Evolutionary conservation across 176 grass and related monocot genomes (phyloP), one percentile per base, ranked within the genome.

Genomic region (Themeda triandra): DNA sequence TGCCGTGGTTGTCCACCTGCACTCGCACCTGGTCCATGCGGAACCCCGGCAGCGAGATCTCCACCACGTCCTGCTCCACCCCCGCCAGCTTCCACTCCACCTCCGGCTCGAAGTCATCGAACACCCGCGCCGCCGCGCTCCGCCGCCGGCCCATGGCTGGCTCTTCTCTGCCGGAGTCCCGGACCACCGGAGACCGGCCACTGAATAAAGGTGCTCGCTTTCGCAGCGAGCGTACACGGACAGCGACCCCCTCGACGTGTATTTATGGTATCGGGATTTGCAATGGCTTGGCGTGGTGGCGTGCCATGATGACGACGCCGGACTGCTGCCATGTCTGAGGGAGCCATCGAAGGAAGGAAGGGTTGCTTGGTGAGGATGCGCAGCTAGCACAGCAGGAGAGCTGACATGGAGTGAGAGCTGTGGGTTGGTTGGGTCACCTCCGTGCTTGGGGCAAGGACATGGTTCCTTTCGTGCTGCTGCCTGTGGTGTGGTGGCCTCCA

Each of bases 11-110:
- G 56, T 85, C 69, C 13, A 94, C 73, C 79, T 87, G 92, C 54
- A 92, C 89, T 1, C 71, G 40, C 30, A 94, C 39, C 8, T 92
- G 81, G n/a, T 94, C 92, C 79, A 39, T 94, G 2, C 64, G 65
- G 82, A 89, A 94, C 66, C 82, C 92, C 65, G 82, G 85, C 11
- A 91, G 89, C 3, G 40, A 0, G 81, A 91, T 85, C 77, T 81
- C 79, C 76, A 91, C 81, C 63, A 85, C 66, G 59, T 82, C 78
- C 46, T 53, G 65, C 4, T 74, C 73, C 4, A 75, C 56, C 5
- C 59, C 73, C 3, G 17, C 31, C 24, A 35, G 60, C 68, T 9
- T 68, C 86, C 86, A 88, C 64, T 89, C 86, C 28, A 79, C 78
- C 1, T 0, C 21, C 13, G 89, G 89, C 11, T 91, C 77, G 39